phyloP scores from a whole-genome alignment of 345 rosid genomes.

The Psidium friedrichsthalianum region DNA sequence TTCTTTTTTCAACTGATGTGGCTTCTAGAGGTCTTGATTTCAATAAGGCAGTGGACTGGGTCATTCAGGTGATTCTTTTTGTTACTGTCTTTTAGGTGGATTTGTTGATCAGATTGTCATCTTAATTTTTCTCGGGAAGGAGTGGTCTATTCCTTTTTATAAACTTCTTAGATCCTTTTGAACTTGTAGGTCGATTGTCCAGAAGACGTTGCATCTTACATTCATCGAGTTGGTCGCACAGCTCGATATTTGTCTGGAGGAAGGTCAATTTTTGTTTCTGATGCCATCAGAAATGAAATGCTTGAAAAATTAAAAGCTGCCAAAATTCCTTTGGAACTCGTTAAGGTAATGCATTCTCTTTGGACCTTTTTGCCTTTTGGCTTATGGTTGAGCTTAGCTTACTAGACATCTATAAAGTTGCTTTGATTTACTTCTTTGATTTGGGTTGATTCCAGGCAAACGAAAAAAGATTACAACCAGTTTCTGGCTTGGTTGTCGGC shows the following conservation, averaged over 20 bases:
- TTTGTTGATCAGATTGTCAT: not conserved
- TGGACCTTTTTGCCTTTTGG: not conserved
- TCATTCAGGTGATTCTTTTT: conserved; percentile 60
- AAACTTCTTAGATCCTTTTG: not conserved
- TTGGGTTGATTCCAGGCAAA: conserved; percentile 41
- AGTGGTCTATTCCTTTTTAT: not conserved
- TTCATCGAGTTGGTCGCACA: conserved; percentile 96
- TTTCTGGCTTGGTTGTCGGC: conserved; percentile 51
- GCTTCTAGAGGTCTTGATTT: conserved; percentile 96
- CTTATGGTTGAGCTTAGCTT: not conserved
- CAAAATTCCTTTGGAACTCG: conserved; percentile 59
- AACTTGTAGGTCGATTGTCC: conserved; percentile 77
- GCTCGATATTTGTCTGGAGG: conserved; percentile 77
- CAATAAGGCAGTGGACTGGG: conserved; percentile 92
- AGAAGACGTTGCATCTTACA: conserved; percentile 84
- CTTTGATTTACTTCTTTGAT: too few species aligned
- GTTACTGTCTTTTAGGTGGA: not conserved
- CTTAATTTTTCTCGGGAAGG: not conserved
- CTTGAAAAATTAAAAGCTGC: conserved; percentile 68
- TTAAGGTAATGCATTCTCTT: conserved; percentile 37
- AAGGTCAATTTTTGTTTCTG: conserved; percentile 67
- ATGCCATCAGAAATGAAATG: conserved; percentile 89
- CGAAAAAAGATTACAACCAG: conserved; percentile 49
- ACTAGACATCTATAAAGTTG: not conserved
- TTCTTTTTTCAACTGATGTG: conserved; percentile 90